phyloP scores from a whole-genome alignment of 345 rosid genomes.

The Eutrema heterophyllum region DNA sequence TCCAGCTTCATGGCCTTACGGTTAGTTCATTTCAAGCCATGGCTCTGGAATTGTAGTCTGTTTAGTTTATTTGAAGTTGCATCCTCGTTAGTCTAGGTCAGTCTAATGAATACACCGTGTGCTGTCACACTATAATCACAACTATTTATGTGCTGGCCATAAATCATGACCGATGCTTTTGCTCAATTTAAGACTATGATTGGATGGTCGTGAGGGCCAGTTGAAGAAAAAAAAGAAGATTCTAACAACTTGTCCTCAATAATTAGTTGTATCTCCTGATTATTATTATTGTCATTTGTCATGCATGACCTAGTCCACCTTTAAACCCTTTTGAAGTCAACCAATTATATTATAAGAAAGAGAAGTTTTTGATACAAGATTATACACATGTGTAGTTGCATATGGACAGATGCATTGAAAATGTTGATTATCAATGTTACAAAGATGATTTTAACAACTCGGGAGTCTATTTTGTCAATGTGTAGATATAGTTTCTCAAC shows the following conservation, averaged over 20 bases:
- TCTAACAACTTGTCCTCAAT: slow-evolving; percentile 12
- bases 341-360: background rate
- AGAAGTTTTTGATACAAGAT: background rate
- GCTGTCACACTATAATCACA: too few species aligned
- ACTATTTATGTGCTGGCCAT: slow-evolving; percentile 4
- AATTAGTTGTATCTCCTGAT: background rate
- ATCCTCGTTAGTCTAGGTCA: background rate
- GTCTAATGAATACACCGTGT: background rate
- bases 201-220: slow-evolving; percentile 17
- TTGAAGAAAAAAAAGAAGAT: background rate
- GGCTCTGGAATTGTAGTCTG: background rate
- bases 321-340: slow-evolving; percentile 12
- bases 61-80: background rate
- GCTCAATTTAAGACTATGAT: slow-evolving; percentile 3
- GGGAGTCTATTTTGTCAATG: background rate
- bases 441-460: background rate
- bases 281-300: background rate
- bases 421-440: background rate
- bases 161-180: slow-evolving; percentile 6
- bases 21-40: background rate
- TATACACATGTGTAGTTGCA: background rate
- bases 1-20: background rate
- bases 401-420: background rate
- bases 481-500: background rate
- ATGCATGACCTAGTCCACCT: slow-evolving; percentile 24